A percentile compares a stretch with the other conserved stretches of the same genome.
phyloP scores from a whole-genome alignment of 345 rosid species.

The Reutealis trisperma region DNA sequence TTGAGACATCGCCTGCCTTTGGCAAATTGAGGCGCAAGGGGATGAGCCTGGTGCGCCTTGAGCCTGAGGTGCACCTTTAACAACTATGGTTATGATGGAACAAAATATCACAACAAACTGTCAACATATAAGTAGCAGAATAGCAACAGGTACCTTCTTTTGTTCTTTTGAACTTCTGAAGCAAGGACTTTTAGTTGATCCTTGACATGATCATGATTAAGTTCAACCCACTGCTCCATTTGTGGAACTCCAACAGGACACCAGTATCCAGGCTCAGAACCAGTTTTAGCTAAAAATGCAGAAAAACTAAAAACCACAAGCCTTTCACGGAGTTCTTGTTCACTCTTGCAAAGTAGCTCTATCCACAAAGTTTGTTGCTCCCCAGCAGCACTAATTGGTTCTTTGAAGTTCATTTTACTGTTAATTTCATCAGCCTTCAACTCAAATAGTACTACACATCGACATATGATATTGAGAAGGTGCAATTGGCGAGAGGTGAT shows the following conservation, averaged over 20 bases:
- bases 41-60: too few relatives aligned
- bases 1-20: too few relatives aligned
- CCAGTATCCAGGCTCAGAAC: constrained; percentile 43
- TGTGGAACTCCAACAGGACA: constrained; percentile 66
- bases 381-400: constrained; percentile 23
- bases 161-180: constrained; percentile 37
- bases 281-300: constrained; percentile 37
- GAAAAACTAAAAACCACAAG: constrained; percentile 62
- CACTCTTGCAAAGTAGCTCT: constrained; percentile 60
- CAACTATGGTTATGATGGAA: not conserved
- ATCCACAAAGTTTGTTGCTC: constrained; percentile 53
- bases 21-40: too few relatives aligned
- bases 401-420: constrained; percentile 37
- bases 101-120: not conserved
- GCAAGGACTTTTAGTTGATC: constrained; percentile 49
- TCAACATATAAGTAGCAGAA: not conserved
- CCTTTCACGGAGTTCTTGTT: constrained; percentile 82
- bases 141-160: constrained; percentile 41
- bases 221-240: constrained; percentile 73
- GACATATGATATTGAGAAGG: constrained; percentile 65
- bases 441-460: constrained; percentile 62
- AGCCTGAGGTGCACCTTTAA: too few relatives aligned
- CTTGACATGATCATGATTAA: constrained; percentile 28
- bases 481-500: constrained; percentile 70
- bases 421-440: constrained; percentile 58